These are phyloP conservation scores for Microcyclosporella mali DNA, from an alignment of 2,329 filamentous ascomycete genomes.

Conservation along the genomic window DNA sequence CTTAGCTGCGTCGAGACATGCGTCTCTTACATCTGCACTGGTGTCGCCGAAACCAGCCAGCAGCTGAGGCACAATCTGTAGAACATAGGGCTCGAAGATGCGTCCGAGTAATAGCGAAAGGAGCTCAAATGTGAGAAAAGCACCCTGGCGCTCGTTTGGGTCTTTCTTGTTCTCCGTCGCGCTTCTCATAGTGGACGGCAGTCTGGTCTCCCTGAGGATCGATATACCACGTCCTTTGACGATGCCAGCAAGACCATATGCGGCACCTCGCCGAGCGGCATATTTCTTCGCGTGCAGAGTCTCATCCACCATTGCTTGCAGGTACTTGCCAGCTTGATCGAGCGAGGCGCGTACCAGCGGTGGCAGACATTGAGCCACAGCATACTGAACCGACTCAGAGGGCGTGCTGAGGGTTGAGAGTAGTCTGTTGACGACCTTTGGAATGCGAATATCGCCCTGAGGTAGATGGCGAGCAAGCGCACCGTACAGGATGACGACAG, in stretches of 20 bases:
- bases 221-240: conserved; percentile 81
- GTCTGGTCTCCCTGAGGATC: conserved; percentile 74
- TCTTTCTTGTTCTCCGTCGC: conserved; percentile 97
- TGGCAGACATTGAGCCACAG: conserved; percentile 87
- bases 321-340: conserved; percentile 71
- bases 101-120: conserved; percentile 79
- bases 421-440: conserved; percentile 78
- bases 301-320: conserved; percentile 72
- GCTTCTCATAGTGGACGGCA: conserved; percentile 72
- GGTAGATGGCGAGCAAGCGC: conserved; percentile 83
- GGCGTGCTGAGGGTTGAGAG: conserved; percentile 85
- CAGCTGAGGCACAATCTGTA: conserved; percentile 88
- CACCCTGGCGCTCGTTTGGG: conserved; percentile 77
- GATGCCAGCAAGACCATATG: conserved; percentile 88
- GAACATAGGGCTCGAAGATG: conserved; percentile 92
- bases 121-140: conserved; percentile 84
- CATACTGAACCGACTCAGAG: conserved; percentile 94
- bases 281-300: conserved; percentile 87
- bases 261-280: conserved; percentile 84
- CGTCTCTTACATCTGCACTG: conserved; percentile 83
- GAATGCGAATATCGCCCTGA: conserved; percentile 77
- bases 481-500: conserved; percentile 95
- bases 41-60: conserved; percentile 83
- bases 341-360: conserved; percentile 78
- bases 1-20: conserved; percentile 87